These are phyloP conservation scores for Mortierella sp. DNA, from an alignment of 371 early-diverging fungal species.

Conservation along the genomic window DNA sequence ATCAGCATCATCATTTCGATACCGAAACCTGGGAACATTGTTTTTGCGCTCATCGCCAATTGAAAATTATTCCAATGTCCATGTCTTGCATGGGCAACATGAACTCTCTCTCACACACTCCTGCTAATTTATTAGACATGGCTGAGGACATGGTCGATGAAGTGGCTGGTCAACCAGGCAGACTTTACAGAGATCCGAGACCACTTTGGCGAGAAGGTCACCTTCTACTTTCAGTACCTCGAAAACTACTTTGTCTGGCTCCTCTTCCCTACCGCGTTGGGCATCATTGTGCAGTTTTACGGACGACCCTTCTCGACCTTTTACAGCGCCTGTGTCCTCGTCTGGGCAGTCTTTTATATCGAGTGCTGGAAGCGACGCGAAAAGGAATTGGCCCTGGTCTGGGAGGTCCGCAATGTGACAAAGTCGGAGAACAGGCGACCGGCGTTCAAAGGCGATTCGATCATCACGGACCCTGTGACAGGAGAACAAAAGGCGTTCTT, in stretches of 20 bases:
- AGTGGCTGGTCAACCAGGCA: conserved; percentile 75
- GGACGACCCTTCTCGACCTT: conserved; percentile 69
- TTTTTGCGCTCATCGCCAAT: conserved; percentile 15
- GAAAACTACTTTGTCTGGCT: conserved; percentile 87
- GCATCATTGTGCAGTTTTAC: conserved; percentile 71
- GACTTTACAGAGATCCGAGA: conserved; percentile 78
- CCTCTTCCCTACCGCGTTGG: conserved; percentile 73
- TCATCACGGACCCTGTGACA: conserved; percentile 74
- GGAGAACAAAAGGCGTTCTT: conserved; percentile 78
- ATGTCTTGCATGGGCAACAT: not conserved
- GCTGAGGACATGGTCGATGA: conserved; percentile 82
- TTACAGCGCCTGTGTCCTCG: conserved; percentile 74
- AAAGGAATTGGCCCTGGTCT: conserved; percentile 73
- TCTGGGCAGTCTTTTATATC: conserved; percentile 81
- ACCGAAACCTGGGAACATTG: conserved; percentile 18
- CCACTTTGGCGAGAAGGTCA: conserved; percentile 91
- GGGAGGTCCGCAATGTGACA: conserved; percentile 80
- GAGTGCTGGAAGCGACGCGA: conserved; percentile 86
- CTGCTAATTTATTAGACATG: conserved; percentile 64
- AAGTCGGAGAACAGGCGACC: conserved; percentile 72
- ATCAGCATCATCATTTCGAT: not conserved
- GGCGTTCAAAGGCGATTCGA: conserved; percentile 74
- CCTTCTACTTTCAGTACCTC: conserved; percentile 92
- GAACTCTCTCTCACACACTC: not conserved
- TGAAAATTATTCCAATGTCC: not conserved